Base-by-base conservation (phyloP, 2,329 filamentous ascomycete genomes). In the Beauveria asiatica region DNA sequence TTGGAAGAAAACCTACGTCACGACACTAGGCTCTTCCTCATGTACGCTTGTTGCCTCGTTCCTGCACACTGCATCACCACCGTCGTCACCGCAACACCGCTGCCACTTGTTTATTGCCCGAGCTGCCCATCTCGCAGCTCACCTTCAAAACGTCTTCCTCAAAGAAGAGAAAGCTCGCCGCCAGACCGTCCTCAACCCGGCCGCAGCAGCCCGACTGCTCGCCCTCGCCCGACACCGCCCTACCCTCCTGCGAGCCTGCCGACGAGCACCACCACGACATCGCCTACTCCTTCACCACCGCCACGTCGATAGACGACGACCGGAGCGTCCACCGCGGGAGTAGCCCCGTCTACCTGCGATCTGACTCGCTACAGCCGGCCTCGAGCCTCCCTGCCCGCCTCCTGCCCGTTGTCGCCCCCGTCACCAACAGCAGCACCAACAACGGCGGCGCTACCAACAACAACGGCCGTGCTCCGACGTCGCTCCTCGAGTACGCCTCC, bases 161-260 rank as follows among this genome's bases (percentile, higher is more conserved):
- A 81, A 87, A 87, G 83, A 87, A 87, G 84, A 81, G 84, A 80
- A 87, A 83, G 81, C 81, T 87, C 69, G 78, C 77, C 69, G 78
- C 77, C 61, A 64, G 75, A 70, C 80, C 77, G 67, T 76, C 74
- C 70, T 72, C 74, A 64, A 71, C 73, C 66, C 71, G 73, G 70
- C 33, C 33, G 33, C 33, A 37, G 33, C 76, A 80, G 70, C 69
- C 73, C 63, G 72, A 39, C 16, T 37, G 21, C 19, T 49, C 42
- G 49, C 59, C 23, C 66, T 71, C 67, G 49, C 72, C 76, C 62
- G 79, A 83, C 65, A 74, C 73, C 61, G 75, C 78, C 64, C 70
- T 82, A 61, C 77, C 75, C 67, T 84, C 82, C 63, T 82, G 78
- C 70, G 80, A 83, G 70, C 70, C 74, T 69, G 72, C 73, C 56